These are phyloP conservation scores for Dictyostelium firmibasis DNA, from an alignment of 78 protist species.

Conservation along the genomic window DNA sequence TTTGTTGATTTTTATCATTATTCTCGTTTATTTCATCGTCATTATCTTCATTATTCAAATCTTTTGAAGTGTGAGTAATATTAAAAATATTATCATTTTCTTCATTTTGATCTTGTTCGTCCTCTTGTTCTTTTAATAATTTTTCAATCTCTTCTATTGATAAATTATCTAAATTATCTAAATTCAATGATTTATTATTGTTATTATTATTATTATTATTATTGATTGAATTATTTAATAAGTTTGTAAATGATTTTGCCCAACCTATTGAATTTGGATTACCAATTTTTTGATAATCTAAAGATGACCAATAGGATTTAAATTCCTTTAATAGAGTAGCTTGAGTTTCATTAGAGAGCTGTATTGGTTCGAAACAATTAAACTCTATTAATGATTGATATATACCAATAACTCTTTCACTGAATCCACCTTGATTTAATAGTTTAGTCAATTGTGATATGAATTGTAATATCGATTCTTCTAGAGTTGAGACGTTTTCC, in stretches of 20 bases:
- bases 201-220: not conserved
- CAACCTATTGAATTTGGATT: conserved; percentile 43
- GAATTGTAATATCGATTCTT: conserved; percentile 6
- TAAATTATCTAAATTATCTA: conserved; percentile 1
- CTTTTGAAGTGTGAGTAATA: not conserved
- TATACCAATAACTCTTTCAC: conserved; percentile 47
- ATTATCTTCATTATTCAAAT: not conserved
- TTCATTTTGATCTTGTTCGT: not conserved
- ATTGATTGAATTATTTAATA: not conserved
- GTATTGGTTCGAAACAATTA: conserved; percentile 38
- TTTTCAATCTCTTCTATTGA: conserved; percentile 63
- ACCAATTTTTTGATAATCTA: conserved; percentile 42
- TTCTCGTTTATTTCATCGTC: not conserved
- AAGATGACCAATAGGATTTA: conserved; percentile 23
- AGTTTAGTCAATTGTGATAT: conserved; percentile 32
- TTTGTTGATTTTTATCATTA: not conserved
- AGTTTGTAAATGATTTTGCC: not conserved
- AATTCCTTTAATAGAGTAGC: not conserved
- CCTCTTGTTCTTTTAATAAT: conserved; percentile 25
- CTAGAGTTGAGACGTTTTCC: conserved; percentile 1
- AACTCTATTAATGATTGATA: conserved; percentile 66
- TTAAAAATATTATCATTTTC: not conserved
- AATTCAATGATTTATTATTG: too few relatives aligned
- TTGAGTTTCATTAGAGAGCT: not conserved
- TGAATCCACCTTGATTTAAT: conserved; percentile 40